Evolutionary conservation across 2,329 filamentous ascomycete species (phyloP), one percentile per base, ranked within the genome.

Genomic region (Arthrinium puccinioides): DNA sequence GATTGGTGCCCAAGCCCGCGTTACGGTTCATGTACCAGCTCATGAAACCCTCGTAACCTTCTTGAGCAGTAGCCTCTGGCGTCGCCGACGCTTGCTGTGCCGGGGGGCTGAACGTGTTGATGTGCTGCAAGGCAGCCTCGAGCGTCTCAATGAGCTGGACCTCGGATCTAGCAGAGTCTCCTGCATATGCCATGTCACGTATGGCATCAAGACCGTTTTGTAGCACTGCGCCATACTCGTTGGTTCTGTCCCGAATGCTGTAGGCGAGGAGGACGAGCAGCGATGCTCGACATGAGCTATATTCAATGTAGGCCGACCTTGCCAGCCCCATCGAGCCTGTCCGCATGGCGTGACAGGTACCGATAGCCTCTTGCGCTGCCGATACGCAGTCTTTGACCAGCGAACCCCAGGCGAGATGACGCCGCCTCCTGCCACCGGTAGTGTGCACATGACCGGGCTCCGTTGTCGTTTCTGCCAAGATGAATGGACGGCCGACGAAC

Each of bases 221-320:
- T 9, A 35, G 23, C 13, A 20, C 23, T 1, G 23, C 23, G 6
- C 32, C 32, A n/a, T 26, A 18, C 6, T 18, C 21, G 16, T 26
- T 24, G 9, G 32, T 35, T 8, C 16, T 18, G 10, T 26, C 32
- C 6, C 23, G 32, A 4, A 35, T 19, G 32, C 32, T 26, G 32
- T 26, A 35, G 2, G 32, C 32, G 6, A 35, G 32, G 10, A 35
- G 32, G 20, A 74, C 70, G 3, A 75, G 58, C 6, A 75, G 55
- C 8, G 72, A 70, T 9, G 70, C 70, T 28, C 72, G 69, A 35
- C 70, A 74, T 4, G 71, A 69, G 48, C 68, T 72, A 47, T 74
- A 75, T 44, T 76, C 72, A 4, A 70, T 73, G 45, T 74, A 75
- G 0, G 70, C 73, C 3, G 70, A 69, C 21, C 70, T 64, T 6